Evolutionary conservation across 2,329 filamentous ascomycete species (phyloP), one percentile per base, ranked within the genome.

Genomic region (Nectriaceae sp.): DNA sequence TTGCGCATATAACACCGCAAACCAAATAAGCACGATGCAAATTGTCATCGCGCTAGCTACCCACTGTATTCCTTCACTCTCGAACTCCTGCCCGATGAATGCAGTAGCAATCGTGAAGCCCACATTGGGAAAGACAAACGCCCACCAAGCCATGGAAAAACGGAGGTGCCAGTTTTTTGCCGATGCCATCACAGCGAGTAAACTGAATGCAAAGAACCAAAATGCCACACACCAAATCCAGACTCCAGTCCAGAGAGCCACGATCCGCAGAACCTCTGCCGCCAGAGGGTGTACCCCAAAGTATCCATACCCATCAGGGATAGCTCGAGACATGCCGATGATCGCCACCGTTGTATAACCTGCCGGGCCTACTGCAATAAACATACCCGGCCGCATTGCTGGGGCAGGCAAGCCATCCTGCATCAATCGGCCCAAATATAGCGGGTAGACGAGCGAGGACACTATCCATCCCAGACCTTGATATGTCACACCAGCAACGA

Each of bases 151-250:
- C 57, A 63, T 56, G n/a, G 59, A 60, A 11, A 56, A 63, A 6
- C 57, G 48, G 5, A 63, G 37, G 21, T 44, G 59, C 47, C 48
- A 54, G 11, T 47, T 50, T 1, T 50, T 15, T 1, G 47, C 48
- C 2, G 54, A 52, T 1, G 52, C 52, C 8, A 63, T 15, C 0
- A 60, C 60, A 1, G 62, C 55, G 11, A 64, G 41, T 1, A 62
- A 43, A 2, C 52, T 59, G 13, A 65, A 60, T 1, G 52, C 51
- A 29, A 63, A 63, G 42, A 64, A 61, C 62, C 61, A 64, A 19
- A 64, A 55, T 0, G 47, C 57, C 4, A 64, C 52, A 11, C 61
- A 60, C 62, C 62, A 64, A 21, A 64, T 59, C 54, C 59, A 64
- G 26, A 64, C 49, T 0, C 56, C 44, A 15, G 53, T 40, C 61